Conservation (phyloP, 164 flowering plant genomes). For the Santalum album region DNA sequence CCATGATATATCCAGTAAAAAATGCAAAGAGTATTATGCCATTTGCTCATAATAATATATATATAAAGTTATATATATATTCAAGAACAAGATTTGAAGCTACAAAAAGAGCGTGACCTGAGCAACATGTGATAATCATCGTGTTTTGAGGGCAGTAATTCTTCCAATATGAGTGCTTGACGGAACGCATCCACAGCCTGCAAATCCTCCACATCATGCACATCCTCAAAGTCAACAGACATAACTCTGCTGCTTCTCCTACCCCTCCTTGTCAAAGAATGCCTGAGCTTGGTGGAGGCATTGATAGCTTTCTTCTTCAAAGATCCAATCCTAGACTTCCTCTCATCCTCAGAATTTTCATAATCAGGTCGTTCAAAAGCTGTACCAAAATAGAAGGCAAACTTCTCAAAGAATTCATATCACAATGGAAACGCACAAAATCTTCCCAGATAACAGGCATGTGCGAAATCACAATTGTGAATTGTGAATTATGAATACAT, state of each 20-base stretch:
- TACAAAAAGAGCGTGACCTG: constrained; percentile 19
- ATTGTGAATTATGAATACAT: too few relatives aligned
- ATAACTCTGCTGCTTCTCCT: constrained; percentile 38
- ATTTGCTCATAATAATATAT: too few relatives aligned
- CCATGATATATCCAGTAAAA: too few relatives aligned
- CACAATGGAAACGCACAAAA: too few relatives aligned
- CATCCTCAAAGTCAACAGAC: constrained; percentile 31
- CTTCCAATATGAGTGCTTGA: constrained; percentile 39
- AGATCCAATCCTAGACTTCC: constrained; percentile 21
- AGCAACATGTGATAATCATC: constrained; percentile 53
- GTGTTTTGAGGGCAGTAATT: constrained; percentile 36
- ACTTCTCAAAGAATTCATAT: too few relatives aligned
- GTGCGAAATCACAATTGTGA: too few relatives aligned
- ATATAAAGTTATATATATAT: too few relatives aligned
- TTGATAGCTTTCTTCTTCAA: constrained; percentile 25
- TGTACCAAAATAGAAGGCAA: not conserved
- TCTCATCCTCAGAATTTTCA: constrained; percentile 16
- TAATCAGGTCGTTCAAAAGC: constrained; percentile 5
- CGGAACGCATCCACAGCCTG: constrained; percentile 45
- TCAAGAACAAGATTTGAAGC: not conserved
- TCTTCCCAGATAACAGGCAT: too few relatives aligned
- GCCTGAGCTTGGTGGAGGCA: constrained; percentile 16
- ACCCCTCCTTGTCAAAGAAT: constrained; percentile 31
- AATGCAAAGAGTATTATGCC: too few relatives aligned
- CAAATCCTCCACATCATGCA: constrained; percentile 36